Evolutionary conservation across 257 asterid species (phyloP).

Genomic region (Solanum gandarillasii): DNA sequence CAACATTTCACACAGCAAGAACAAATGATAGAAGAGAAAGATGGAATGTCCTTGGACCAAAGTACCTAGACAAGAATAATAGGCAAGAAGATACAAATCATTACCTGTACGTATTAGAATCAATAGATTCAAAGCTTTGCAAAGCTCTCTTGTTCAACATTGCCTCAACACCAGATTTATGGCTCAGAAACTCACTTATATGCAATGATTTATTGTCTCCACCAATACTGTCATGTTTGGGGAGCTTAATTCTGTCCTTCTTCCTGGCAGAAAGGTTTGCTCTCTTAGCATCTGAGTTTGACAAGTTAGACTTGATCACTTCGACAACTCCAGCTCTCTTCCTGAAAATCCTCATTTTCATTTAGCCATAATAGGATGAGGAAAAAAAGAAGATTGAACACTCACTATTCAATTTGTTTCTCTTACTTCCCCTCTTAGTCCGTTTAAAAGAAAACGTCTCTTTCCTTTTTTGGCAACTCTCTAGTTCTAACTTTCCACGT

Average conservation of each 20-base stretch:
- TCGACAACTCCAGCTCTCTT: constrained; percentile 23
- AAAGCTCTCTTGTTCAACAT: constrained; percentile 64
- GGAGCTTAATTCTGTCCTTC: constrained; percentile 58
- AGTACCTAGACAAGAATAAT: background rate
- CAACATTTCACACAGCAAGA: background rate
- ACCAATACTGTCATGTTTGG: constrained; percentile 25
- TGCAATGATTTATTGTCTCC: constrained; percentile 18
- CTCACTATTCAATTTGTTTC: background rate
- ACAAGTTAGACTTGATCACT: constrained; percentile 30
- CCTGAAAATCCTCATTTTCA: constrained; percentile 18
- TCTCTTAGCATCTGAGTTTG: constrained; percentile 42
- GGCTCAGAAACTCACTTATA: constrained; percentile 59
- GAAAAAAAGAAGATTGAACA: background rate
- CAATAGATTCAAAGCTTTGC: constrained; percentile 55
- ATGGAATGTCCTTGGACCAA: background rate
- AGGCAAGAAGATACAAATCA: background rate
- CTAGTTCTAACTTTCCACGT: background rate
- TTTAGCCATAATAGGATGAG: background rate
- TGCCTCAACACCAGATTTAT: constrained; percentile 76
- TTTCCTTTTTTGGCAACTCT: background rate
- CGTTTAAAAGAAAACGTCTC: background rate
- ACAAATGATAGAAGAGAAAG: background rate
- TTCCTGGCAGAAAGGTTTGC: constrained; percentile 62
- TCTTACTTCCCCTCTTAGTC: background rate
- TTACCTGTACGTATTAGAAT: constrained; percentile 67